Percentiles rank a stretch among this genome's conserved stretches.
Evolutionary conservation across 805 yeast species (phyloP).

Genomic region (Soucietia sequanensis): DNA sequence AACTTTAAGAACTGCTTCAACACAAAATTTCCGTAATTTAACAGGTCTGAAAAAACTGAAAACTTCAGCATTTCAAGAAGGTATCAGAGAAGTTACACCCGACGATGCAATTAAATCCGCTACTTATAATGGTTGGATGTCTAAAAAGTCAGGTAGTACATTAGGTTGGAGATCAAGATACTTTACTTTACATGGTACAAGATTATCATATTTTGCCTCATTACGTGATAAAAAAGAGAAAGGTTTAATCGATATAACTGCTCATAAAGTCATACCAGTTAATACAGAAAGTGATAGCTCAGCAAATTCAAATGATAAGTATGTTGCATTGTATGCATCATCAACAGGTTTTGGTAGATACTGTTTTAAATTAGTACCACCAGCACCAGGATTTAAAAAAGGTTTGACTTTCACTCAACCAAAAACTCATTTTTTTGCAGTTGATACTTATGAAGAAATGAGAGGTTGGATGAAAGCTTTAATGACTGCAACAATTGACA

Average conservation of each 20-base stretch:
- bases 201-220: conserved; percentile 82
- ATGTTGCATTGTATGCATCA: conserved; percentile 85
- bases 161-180: conserved; percentile 87
- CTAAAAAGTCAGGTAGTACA: conserved; percentile 76
- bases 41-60: conserved; percentile 56
- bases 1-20: conserved; percentile 51
- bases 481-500: conserved; percentile 93
- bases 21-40: conserved; percentile 47
- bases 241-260: conserved; percentile 93
- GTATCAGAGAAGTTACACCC: conserved; percentile 74
- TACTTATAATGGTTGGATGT: conserved; percentile 91
- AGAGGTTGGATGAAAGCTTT: conserved; percentile 92
- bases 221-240: conserved; percentile 79
- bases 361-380: conserved; percentile 91
- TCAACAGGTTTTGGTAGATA: conserved; percentile 91
- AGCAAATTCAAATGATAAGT: conserved; percentile 73
- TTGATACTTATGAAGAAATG: conserved; percentile 88
- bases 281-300: conserved; percentile 47
- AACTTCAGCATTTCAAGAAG: conserved; percentile 84
- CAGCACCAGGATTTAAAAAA: conserved; percentile 94
- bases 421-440: conserved; percentile 93
- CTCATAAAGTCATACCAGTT: conserved; percentile 84
- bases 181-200: conserved; percentile 87
- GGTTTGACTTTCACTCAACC: conserved; percentile 97
- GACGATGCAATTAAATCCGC: conserved; percentile 76